Base-by-base conservation (phyloP, 116 monocot genomes). In the Iris pallida region DNA sequence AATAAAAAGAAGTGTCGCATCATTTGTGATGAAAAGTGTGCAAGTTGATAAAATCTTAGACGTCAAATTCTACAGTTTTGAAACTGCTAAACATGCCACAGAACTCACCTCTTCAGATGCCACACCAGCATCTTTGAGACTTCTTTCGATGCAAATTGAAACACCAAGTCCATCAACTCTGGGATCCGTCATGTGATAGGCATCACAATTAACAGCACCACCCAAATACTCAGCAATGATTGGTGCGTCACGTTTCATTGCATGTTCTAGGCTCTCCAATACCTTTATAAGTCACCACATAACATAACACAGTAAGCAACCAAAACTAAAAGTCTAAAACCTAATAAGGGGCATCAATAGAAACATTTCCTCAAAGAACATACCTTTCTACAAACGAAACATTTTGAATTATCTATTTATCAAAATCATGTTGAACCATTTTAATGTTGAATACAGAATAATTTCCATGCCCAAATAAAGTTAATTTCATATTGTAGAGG, bases 151-250 rank as follows among this genome's bases (percentile, higher is more conserved):
- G 69, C 98, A 98, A 66, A 78, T 80, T 52, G 98, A 98, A 64
- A 98, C 93, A 59, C 98, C 98, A 62, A 98, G 88, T 47, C 98
- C 98, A 81, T 98, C 98, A 68, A 93, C 77, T 73, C 98, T 93
- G 41, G 98, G 98, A 57, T 98, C 98, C 16, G 98, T 98, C 93
- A 98, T 98, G 76, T 98, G 98, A 79, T 98, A 93, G 5, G 98
- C 98, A 84, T 98, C 98, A 85, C 98, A 98, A 73, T 93, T 98
- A 13, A 98, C 88, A 63, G 98, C 93, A 46, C 98, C 98, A 48
- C 98, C 98, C 60, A 98, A 72, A 76, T 93, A 98, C 66, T 98
- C 98, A 5, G 98, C 98, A 70, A 98, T 84, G 57, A 98, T 93
- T 53, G 93, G 93, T 43, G 98, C 98, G 76, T 66, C 86, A 46